A percentile compares a stretch with the other conserved stretches of the same genome.
phyloP scores from a whole-genome alignment of 1,284 basidiomycete genomes.

The Ceratobasidium sp. region DNA sequence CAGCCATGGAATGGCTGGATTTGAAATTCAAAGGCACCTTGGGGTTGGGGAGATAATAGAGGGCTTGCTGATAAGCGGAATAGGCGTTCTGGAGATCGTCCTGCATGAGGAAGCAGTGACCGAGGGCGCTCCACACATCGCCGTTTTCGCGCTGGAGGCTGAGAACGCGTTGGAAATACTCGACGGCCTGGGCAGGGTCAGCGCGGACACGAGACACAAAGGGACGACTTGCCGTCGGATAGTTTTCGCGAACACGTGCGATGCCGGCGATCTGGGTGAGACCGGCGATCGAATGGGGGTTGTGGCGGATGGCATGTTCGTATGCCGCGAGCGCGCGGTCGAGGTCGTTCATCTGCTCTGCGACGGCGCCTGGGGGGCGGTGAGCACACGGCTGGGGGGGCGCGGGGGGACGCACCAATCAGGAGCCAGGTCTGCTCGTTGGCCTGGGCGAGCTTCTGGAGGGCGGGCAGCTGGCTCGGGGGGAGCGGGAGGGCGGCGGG shows the following conservation, averaged over 20 bases:
- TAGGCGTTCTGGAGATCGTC: slow-evolving; percentile 99
- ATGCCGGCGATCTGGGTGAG: slow-evolving; percentile 92
- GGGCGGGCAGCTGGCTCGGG: slow-evolving; percentile 35
- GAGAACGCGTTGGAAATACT: slow-evolving; percentile 93
- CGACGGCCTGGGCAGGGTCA: slow-evolving; percentile 74
- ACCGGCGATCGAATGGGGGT: slow-evolving; percentile 86
- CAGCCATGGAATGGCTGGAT: slow-evolving; percentile 23
- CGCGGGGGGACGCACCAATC: slow-evolving; percentile 63
- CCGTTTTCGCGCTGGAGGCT: slow-evolving; percentile 91
- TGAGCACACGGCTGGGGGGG: slow-evolving; percentile 5
- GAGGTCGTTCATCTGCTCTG: slow-evolving; percentile 90
- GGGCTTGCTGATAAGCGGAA: slow-evolving; percentile 97
- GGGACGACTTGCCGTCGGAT: slow-evolving; percentile 73
- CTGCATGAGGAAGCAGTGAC: slow-evolving; percentile 99
- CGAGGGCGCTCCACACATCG: slow-evolving; percentile 91
- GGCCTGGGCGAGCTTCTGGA: slow-evolving; percentile 45
- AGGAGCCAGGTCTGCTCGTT: slow-evolving; percentile 62
- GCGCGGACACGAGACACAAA: slow-evolving; percentile 62
- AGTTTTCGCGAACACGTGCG: slow-evolving; percentile 88
- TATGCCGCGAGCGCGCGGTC: slow-evolving; percentile 90
- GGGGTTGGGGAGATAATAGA: slow-evolving; percentile 95
- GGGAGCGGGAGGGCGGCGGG: slow-evolving; percentile 28
- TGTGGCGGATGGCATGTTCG: slow-evolving; percentile 91
- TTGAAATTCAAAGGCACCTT: slow-evolving; percentile 65
- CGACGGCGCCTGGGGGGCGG: slow-evolving; percentile 74